Conservation (phyloP, 257 asterid genomes). For the Scutellaria galericulata region DNA sequence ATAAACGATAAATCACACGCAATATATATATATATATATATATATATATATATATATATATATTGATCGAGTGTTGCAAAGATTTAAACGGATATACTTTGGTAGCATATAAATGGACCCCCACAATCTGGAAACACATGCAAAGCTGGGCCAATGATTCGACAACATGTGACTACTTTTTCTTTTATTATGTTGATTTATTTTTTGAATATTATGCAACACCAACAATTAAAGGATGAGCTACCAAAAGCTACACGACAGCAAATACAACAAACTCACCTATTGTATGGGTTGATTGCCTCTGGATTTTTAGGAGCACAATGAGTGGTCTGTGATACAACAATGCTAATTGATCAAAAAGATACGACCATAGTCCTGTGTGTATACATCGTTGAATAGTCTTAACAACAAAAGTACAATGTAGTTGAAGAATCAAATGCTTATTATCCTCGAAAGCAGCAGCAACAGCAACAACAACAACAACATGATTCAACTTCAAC, state of each 20-base stretch:
- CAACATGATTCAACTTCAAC: slow-evolving; percentile 7
- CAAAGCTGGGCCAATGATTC: slow-evolving; percentile 39
- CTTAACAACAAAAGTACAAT: no score
- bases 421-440: no score
- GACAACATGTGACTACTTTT: slow-evolving; percentile 43
- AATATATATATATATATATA: no score
- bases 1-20: no score
- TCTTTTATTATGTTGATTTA: not conserved
- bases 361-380: no score
- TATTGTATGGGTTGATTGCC: slow-evolving; percentile 22
- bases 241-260: slow-evolving; percentile 31
- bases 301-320: slow-evolving; percentile 15
- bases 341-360: not conserved
- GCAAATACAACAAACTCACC: slow-evolving; percentile 28
- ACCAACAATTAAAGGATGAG: slow-evolving; percentile 6
- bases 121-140: slow-evolving; percentile 40
- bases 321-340: slow-evolving; percentile 31
- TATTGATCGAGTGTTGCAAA: no score
- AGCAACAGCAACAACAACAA: not conserved
- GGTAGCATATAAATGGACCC: slow-evolving; percentile 33
- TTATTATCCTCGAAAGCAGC: no score
- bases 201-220: slow-evolving; percentile 1
- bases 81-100: not conserved
- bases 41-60: no score
- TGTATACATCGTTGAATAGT: no score